Percentiles rank a stretch among this genome's conserved stretches.
Evolutionary conservation across 148 eudicot species (phyloP).

Genomic region (Chenopodium formosanum): DNA sequence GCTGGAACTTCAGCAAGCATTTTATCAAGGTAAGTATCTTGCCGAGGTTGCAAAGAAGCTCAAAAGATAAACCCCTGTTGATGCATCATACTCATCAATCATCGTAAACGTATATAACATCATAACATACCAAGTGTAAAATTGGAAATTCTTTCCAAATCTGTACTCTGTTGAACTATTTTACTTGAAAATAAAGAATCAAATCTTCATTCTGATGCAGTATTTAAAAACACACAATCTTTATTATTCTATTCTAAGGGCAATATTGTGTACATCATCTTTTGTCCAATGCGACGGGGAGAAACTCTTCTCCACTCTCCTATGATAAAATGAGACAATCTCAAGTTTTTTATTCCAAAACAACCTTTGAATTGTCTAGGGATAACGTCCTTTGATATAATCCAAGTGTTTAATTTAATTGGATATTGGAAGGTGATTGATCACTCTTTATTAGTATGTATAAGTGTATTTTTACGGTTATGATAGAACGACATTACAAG

Average conservation of each 20-base stretch:
- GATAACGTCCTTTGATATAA: no score
- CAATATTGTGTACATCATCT: background rate
- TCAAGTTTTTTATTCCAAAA: no score
- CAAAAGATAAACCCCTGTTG: slow-evolving; percentile 20
- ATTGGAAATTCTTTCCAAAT: background rate
- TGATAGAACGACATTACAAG: no score
- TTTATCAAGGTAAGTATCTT: slow-evolving; percentile 64
- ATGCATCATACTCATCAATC: background rate
- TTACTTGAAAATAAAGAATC: background rate
- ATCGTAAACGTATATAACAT: background rate
- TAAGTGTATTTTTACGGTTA: no score
- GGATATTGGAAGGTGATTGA: no score
- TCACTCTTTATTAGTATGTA: no score
- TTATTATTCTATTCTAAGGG: background rate
- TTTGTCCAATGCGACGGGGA: background rate
- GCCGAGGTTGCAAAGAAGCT: slow-evolving; percentile 62
- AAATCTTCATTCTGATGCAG: background rate
- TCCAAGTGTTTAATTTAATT: no score
- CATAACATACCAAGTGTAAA: background rate
- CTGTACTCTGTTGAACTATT: background rate
- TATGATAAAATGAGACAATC: no score
- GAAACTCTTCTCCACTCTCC: background rate
- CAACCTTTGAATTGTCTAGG: no score
- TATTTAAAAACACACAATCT: background rate
- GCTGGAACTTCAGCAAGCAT: slow-evolving; percentile 62